These are phyloP conservation scores for Alliaria petiolata DNA, from an alignment of 345 rosid species.

Conservation along the genomic window DNA sequence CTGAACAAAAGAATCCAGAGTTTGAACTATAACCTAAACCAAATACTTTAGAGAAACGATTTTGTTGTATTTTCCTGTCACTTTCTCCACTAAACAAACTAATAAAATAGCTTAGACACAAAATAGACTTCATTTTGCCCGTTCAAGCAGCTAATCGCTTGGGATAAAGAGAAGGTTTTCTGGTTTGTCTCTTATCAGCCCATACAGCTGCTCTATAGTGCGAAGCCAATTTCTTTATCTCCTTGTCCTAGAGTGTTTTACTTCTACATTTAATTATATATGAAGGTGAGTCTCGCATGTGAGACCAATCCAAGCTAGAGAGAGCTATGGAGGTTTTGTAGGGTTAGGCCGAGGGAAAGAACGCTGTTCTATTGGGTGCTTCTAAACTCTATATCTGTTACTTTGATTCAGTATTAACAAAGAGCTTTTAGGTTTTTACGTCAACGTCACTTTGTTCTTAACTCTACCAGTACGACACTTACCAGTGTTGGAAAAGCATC, in stretches of 20 bases:
- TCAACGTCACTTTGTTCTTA: too few species aligned
- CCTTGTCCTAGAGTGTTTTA: neutral
- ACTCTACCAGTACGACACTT: conserved; percentile 19
- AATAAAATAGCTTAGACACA: neutral
- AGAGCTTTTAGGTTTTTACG: neutral
- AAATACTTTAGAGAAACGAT: neutral
- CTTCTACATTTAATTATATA: neutral
- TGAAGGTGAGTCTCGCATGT: neutral
- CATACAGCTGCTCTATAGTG: neutral
- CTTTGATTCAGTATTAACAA: neutral
- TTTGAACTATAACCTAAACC: neutral
- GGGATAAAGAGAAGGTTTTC: neutral
- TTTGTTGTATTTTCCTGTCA: neutral
- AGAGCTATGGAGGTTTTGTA: neutral
- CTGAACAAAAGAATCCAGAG: neutral
- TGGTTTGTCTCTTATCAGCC: neutral
- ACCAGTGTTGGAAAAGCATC: conserved; percentile 96
- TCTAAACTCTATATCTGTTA: neutral
- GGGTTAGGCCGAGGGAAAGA: neutral
- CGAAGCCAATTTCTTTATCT: neutral
- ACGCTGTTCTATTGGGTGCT: neutral
- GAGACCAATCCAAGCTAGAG: conserved; percentile 5
- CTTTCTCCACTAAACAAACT: neutral
- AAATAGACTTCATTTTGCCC: neutral
- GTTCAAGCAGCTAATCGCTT: neutral